Conservation (phyloP, 2,329 filamentous ascomycete species). For the Ophiocordyceps sinensis region DNA sequence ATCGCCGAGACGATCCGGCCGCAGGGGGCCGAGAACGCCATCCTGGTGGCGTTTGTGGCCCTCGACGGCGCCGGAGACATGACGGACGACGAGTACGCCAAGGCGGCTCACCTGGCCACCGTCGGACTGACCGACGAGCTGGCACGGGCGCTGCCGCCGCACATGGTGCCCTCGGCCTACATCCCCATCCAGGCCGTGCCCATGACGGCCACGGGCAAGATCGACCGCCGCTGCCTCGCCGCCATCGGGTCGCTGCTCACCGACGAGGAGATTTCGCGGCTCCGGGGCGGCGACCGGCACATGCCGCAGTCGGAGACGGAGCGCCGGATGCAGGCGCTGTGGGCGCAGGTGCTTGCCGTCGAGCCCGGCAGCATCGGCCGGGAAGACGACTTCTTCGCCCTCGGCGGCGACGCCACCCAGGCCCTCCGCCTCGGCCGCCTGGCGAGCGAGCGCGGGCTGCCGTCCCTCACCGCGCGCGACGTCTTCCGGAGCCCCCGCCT, state of each 20-base stretch:
- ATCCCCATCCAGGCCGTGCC: constrained; percentile 4
- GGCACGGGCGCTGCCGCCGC: constrained; percentile 2
- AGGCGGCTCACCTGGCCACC: not conserved
- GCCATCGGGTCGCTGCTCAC: constrained; percentile 9
- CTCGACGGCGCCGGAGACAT: not conserved
- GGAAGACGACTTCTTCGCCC: constrained; percentile 1
- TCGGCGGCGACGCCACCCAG: constrained; percentile 24
- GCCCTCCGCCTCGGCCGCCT: constrained; percentile 24
- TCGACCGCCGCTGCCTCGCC: constrained; percentile 4
- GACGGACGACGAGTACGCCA: not conserved
- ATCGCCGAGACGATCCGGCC: constrained; percentile 4
- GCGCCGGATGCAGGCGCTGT: constrained; percentile 13
- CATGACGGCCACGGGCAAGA: constrained; percentile 5
- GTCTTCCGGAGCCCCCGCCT: constrained; percentile 6
- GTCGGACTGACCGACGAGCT: constrained; percentile 1
- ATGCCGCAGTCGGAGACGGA: constrained; percentile 4
- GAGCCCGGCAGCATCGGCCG: constrained; percentile 1
- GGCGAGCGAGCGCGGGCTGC: constrained; percentile 10
- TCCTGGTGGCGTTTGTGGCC: constrained; percentile 5
- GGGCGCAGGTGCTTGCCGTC: constrained; percentile 17
- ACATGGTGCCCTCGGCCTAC: constrained; percentile 8
- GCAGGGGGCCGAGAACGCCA: not conserved
- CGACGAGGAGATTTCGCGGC: not conserved
- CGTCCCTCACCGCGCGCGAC: constrained; percentile 6
- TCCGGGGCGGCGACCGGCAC: constrained; percentile 2